These are phyloP conservation scores for Pelargonium cotyledonis DNA, from an alignment of 441 rosid species.

Conservation along the genomic window DNA sequence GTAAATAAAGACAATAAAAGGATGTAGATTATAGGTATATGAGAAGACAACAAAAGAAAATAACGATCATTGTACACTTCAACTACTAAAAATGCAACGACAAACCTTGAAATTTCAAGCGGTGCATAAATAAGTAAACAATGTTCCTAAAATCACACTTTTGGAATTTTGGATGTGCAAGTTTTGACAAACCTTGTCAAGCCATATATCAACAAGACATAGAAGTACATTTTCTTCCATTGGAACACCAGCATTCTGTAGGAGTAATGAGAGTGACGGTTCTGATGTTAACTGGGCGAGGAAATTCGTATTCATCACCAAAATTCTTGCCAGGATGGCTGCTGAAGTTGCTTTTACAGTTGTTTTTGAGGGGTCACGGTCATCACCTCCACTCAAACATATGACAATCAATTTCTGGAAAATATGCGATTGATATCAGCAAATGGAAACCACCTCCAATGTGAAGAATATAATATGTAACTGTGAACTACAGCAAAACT, in stretches of 20 bases:
- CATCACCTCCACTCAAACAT: constrained; percentile 89
- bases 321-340: constrained; percentile 82
- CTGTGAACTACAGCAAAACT: constrained; percentile 9
- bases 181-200: constrained; percentile 60
- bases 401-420: constrained; percentile 69
- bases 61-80: no score
- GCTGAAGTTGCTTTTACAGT: constrained; percentile 80
- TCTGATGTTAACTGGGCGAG: constrained; percentile 87
- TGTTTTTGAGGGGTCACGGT: constrained; percentile 72
- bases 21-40: no score
- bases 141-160: neutral
- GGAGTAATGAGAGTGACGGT: constrained; percentile 59
- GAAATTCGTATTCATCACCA: constrained; percentile 86
- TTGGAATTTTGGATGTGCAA: neutral
- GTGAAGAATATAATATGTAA: constrained; percentile 9
- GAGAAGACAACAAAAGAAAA: no score
- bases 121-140: neutral
- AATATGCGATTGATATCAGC: constrained; percentile 18
- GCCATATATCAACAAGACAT: constrained; percentile 88
- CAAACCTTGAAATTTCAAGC: neutral
- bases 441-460: constrained; percentile 13
- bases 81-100: no score
- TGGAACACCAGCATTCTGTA: constrained; percentile 67
- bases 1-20: neutral
- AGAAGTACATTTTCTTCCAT: constrained; percentile 74